phyloP scores from a whole-genome alignment of 805 yeast genomes.

The Wickerhamiella sergipiensis region DNA sequence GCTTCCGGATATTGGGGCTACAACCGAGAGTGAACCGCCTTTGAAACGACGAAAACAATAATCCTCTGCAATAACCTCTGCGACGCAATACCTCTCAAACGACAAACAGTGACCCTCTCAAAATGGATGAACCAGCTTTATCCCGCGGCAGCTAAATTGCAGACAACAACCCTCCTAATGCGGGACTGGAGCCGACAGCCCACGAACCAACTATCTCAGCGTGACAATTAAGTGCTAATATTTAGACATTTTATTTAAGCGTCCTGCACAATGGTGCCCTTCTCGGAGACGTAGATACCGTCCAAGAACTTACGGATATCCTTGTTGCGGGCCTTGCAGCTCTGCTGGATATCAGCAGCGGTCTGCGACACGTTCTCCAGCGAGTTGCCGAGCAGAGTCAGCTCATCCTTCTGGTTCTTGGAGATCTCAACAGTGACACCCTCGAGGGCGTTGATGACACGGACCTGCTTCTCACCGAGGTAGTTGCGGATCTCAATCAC shows the following conservation, averaged over 20 bases:
- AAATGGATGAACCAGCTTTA: no score
- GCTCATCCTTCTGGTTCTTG: slow-evolving; percentile 83
- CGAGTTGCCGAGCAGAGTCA: slow-evolving; percentile 86
- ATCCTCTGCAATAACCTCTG: no score
- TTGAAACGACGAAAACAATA: no score
- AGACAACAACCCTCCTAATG: no score
- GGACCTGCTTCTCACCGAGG: slow-evolving; percentile 97
- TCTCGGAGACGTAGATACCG: slow-evolving; percentile 98
- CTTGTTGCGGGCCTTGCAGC: slow-evolving; percentile 98
- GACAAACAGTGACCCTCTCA: no score
- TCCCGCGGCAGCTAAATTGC: no score
- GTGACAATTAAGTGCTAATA: no score
- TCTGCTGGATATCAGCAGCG: slow-evolving; percentile 96
- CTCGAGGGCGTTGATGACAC: slow-evolving; percentile 71
- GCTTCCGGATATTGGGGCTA: no score
- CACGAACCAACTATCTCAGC: no score
- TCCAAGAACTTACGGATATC: slow-evolving; percentile 99
- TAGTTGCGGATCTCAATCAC: slow-evolving; percentile 96
- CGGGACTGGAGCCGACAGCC: no score
- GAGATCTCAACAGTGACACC: slow-evolving; percentile 84
- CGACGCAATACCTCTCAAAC: no score
- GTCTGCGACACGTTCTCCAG: slow-evolving; percentile 95
- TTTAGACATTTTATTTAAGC: slow-evolving; percentile 11
- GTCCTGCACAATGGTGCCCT: slow-evolving; percentile 74
- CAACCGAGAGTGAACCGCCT: no score